Evolutionary conservation across 208 protist species (phyloP).

Genomic region (Crithidia expoeki): DNA sequence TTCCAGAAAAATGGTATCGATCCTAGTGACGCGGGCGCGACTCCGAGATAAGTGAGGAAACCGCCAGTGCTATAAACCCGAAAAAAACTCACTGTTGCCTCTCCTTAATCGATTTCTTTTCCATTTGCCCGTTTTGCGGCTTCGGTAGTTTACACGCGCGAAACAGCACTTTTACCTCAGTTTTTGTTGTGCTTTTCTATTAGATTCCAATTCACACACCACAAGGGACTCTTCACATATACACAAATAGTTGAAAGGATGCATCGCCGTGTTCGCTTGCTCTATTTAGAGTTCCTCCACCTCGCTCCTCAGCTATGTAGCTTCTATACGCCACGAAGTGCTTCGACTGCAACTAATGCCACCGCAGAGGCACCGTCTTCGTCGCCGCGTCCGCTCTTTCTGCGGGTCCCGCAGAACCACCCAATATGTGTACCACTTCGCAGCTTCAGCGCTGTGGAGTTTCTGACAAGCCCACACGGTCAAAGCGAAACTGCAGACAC

Average conservation of each 20-base stretch:
- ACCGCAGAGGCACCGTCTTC: not conserved
- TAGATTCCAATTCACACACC: no score
- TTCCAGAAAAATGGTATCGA: no score
- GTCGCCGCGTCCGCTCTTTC: conserved; percentile 6
- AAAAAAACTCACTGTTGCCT: not conserved
- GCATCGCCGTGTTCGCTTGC: conserved; percentile 53
- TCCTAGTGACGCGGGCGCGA: no score
- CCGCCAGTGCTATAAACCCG: no score
- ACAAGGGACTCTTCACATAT: no score
- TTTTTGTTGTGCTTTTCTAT: conserved; percentile 20
- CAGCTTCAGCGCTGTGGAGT: not conserved
- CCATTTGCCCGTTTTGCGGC: not conserved
- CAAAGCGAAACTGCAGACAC: not conserved
- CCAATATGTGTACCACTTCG: conserved; percentile 15
- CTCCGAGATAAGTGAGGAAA: no score
- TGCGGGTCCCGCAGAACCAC: conserved; percentile 21
- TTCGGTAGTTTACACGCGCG: not conserved
- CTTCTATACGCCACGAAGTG: conserved; percentile 18
- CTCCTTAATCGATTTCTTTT: not conserved
- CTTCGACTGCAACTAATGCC: not conserved
- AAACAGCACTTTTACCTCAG: not conserved
- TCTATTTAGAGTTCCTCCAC: conserved; percentile 80
- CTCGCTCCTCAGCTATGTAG: conserved; percentile 45
- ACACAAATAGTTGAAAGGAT: conserved; percentile 3
- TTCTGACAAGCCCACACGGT: not conserved